Conservation (phyloP, 495 filamentous ascomycete species). For the Penicillium antarcticum region DNA sequence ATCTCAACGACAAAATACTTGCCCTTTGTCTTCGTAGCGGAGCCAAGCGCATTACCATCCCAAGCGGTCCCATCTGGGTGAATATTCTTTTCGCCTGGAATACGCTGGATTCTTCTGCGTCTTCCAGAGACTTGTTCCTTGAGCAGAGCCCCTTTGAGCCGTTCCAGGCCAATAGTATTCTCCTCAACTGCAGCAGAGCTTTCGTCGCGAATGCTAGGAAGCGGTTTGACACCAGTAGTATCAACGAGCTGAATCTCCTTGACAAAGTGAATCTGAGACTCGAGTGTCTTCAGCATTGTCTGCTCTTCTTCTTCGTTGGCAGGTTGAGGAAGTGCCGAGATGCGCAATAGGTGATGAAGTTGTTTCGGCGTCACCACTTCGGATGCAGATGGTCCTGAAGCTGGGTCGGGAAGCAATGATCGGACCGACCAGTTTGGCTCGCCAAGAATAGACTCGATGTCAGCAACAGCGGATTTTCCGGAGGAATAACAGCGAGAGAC, state of each 20-base stretch:
- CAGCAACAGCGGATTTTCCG: slow-evolving; percentile 12
- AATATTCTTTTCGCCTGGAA: slow-evolving; percentile 25
- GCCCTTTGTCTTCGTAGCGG: slow-evolving; percentile 63
- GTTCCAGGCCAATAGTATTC: slow-evolving; percentile 49
- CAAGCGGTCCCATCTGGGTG: slow-evolving; percentile 38
- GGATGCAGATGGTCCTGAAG: slow-evolving; percentile 25
- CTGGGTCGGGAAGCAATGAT: slow-evolving; percentile 60
- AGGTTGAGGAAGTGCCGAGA: slow-evolving; percentile 83
- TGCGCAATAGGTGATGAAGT: slow-evolving; percentile 81
- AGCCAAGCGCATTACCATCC: slow-evolving; percentile 67
- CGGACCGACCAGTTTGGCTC: slow-evolving; percentile 83
- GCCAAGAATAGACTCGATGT: slow-evolving; percentile 59
- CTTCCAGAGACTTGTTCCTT: slow-evolving; percentile 54
- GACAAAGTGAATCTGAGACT: slow-evolving; percentile 87
- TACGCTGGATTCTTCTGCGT: slow-evolving; percentile 42
- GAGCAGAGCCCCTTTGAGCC: slow-evolving; percentile 48
- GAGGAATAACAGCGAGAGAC: slow-evolving; percentile 27
- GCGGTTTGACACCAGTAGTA: slow-evolving; percentile 65
- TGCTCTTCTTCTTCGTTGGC: slow-evolving; percentile 52
- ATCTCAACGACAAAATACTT: slow-evolving; percentile 80
- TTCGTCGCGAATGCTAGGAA: slow-evolving; percentile 81
- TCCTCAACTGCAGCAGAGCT: slow-evolving; percentile 52
- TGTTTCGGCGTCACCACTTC: slow-evolving; percentile 44
- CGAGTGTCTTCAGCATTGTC: slow-evolving; percentile 67
- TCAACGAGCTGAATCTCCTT: slow-evolving; percentile 76